Evolutionary conservation across 345 rosid species (phyloP).

Genomic region (Geranium rotundifolium): DNA sequence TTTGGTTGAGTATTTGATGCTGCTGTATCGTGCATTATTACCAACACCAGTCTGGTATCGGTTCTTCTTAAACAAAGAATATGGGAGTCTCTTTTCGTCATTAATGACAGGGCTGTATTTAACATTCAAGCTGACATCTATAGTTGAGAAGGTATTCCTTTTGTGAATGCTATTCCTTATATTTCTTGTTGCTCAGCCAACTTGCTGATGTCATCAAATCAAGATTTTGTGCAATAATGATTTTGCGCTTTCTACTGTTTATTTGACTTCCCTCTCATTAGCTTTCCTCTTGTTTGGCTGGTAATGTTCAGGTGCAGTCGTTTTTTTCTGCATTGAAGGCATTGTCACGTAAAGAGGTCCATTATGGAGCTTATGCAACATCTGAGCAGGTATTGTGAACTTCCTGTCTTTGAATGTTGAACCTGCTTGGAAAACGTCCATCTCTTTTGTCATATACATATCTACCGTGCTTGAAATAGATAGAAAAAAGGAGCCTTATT

Average conservation of each 20-base stretch:
- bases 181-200: not conserved
- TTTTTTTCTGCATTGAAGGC: slow-evolving; percentile 85
- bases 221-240: not conserved
- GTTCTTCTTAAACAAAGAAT: slow-evolving; percentile 76
- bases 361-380: slow-evolving; percentile 96
- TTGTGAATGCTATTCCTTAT: not conserved
- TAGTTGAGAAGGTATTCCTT: slow-evolving; percentile 57
- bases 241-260: not conserved
- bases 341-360: slow-evolving; percentile 83
- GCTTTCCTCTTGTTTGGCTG: not conserved
- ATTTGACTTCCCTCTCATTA: not conserved
- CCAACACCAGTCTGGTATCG: slow-evolving; percentile 90
- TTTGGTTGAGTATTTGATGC: slow-evolving; percentile 56
- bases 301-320: slow-evolving; percentile 63
- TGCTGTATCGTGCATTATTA: slow-evolving; percentile 64
- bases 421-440: not conserved
- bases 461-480: too few species aligned
- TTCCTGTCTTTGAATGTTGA: not conserved
- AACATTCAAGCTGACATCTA: slow-evolving; percentile 73
- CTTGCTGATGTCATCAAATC: not conserved
- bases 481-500: too few species aligned
- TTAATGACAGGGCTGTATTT: slow-evolving; percentile 70
- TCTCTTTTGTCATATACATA: not conserved
- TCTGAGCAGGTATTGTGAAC: slow-evolving; percentile 67
- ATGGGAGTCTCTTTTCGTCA: slow-evolving; percentile 79